These are phyloP conservation scores for Trichosporon faecale DNA, from an alignment of 1,284 basidiomycete species.

Conservation along the genomic window DNA sequence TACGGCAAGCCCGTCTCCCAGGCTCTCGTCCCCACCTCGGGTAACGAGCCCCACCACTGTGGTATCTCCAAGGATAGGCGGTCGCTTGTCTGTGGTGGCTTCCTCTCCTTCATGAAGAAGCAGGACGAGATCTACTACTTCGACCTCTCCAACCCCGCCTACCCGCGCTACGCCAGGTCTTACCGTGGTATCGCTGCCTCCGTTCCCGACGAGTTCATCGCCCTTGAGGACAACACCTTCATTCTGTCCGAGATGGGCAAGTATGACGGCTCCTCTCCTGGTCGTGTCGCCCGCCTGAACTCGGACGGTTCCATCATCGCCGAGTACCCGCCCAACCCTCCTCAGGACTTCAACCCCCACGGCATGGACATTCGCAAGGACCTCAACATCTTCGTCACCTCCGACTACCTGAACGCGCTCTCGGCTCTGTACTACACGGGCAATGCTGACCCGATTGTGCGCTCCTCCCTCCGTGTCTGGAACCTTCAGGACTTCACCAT, in stretches of 20 bases:
- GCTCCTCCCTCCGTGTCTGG: slow-evolving; percentile 20
- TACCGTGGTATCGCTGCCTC: slow-evolving; percentile 7
- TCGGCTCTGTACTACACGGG: slow-evolving; percentile 12
- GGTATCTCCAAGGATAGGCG: slow-evolving; percentile 12
- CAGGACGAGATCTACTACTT: slow-evolving; percentile 22
- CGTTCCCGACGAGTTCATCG: slow-evolving; percentile 23
- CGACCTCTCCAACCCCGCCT: slow-evolving; percentile 18
- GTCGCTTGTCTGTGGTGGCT: slow-evolving; percentile 20
- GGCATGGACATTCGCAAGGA: slow-evolving; percentile 22
- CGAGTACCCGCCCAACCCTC: slow-evolving; percentile 17
- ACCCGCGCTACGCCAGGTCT: slow-evolving; percentile 9
- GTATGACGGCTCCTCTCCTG: slow-evolving; percentile 13
- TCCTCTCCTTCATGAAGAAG: slow-evolving; percentile 19
- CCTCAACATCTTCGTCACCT: slow-evolving; percentile 22
- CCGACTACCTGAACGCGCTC: slow-evolving; percentile 18
- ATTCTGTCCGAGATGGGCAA: slow-evolving; percentile 23
- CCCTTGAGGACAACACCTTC: slow-evolving; percentile 18
- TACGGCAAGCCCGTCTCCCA: slow-evolving; percentile 19
- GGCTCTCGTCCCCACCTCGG: slow-evolving; percentile 7
- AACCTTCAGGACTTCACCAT: slow-evolving; percentile 17
- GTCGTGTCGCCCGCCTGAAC: slow-evolving; percentile 17
- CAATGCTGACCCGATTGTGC: slow-evolving; percentile 14
- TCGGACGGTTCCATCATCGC: slow-evolving; percentile 16
- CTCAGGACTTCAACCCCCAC: slow-evolving; percentile 21
- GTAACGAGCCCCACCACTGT: slow-evolving; percentile 27